These are phyloP conservation scores for Schwanniomyces yamadae DNA, from an alignment of 805 yeast species.

Conservation along the genomic window DNA sequence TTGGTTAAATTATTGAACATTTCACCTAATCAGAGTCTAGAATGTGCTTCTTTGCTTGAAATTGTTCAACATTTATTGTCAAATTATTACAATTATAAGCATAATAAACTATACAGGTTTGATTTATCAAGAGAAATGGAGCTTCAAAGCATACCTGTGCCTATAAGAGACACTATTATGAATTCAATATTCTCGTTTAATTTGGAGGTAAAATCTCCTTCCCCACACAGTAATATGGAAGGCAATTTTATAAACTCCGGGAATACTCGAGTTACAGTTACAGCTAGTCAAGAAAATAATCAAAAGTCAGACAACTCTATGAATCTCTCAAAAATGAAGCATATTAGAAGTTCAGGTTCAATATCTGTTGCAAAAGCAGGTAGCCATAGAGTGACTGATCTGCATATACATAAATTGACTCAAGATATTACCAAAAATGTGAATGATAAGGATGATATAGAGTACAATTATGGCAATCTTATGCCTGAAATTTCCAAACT, in stretches of 20 bases:
- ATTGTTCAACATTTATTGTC: slow-evolving; percentile 21
- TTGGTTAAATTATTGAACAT: slow-evolving; percentile 19
- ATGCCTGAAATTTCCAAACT: slow-evolving; percentile 6
- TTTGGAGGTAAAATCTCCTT: background rate
- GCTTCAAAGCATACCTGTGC: slow-evolving; percentile 25
- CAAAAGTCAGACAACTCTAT: no score
- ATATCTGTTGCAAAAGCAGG: no score
- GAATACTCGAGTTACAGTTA: slow-evolving; percentile 20
- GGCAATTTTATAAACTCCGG: slow-evolving; percentile 25
- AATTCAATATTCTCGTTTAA: slow-evolving; percentile 3
- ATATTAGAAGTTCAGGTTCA: no score
- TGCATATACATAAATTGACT: no score
- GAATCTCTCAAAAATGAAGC: no score
- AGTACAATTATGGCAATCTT: background rate
- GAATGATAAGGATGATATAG: background rate
- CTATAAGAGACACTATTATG: slow-evolving; percentile 12
- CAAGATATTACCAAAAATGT: background rate
- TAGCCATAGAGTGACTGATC: no score
- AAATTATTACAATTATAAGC: slow-evolving; percentile 27
- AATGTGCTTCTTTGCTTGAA: slow-evolving; percentile 12
- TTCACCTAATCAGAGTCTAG: slow-evolving; percentile 1
- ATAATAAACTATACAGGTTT: slow-evolving; percentile 39
- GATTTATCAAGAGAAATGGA: slow-evolving; percentile 46
- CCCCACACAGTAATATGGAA: background rate
- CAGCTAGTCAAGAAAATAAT: background rate